These are phyloP conservation scores for Andrographis paniculata DNA, from an alignment of 305 asterid species.

Conservation along the genomic window DNA sequence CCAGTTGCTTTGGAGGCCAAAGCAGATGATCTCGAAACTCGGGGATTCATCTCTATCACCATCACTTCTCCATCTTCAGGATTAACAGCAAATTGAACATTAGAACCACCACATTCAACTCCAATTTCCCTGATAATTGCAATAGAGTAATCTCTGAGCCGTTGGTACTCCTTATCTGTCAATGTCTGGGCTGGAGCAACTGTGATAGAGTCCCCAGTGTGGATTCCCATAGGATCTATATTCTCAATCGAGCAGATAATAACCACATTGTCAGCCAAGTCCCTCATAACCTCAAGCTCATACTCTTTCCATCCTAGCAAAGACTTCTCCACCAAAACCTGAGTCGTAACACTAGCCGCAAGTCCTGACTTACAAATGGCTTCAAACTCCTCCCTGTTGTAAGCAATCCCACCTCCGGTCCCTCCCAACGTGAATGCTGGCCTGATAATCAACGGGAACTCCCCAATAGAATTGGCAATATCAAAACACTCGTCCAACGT, in stretches of 20 bases:
- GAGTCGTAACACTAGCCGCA: conserved; percentile 91
- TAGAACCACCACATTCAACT: conserved; percentile 99
- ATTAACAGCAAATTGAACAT: conserved; percentile 91
- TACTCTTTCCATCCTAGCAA: conserved; percentile 97
- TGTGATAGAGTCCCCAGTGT: conserved; percentile 93
- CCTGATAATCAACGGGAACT: conserved; percentile 85
- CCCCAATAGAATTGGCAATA: conserved; percentile 74
- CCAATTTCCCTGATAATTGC: conserved; percentile 98
- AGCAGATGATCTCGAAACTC: conserved; percentile 95
- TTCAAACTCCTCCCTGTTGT: conserved; percentile 87
- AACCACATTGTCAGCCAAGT: conserved; percentile 95
- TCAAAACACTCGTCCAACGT: conserved; percentile 78
- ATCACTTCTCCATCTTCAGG: conserved; percentile 93
- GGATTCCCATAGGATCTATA: conserved; percentile 96
- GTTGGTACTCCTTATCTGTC: conserved; percentile 94
- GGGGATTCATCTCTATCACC: conserved; percentile 97
- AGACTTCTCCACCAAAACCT: conserved; percentile 93
- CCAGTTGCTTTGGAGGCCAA: conserved; percentile 99
- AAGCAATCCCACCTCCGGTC: conserved; percentile 96
- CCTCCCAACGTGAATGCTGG: conserved; percentile 96
- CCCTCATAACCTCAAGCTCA: conserved; percentile 97
- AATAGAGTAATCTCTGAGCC: conserved; percentile 89
- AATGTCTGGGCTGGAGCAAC: conserved; percentile 98
- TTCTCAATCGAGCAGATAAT: conserved; percentile 97
- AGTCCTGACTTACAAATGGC: conserved; percentile 91